Percentiles rank a stretch among this genome's conserved stretches.
Conservation (phyloP, 2,329 filamentous ascomycete species). For the Claviceps arundinis region DNA sequence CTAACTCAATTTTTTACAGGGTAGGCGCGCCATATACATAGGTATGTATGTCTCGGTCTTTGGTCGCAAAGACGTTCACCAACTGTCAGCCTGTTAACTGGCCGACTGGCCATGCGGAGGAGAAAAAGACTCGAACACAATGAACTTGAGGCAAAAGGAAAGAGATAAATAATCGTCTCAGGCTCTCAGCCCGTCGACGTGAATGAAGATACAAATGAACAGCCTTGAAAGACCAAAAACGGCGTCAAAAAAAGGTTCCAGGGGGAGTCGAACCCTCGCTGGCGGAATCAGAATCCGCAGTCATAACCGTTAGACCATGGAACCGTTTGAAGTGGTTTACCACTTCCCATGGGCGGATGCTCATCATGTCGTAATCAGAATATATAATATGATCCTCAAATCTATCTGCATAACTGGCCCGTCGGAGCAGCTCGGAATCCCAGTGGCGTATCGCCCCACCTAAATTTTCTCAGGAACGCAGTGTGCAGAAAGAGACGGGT, state of each 20-base stretch:
- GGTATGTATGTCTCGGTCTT: too few relatives aligned
- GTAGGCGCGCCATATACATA: background rate
- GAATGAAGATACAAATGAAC: background rate
- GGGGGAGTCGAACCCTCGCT: conserved; percentile 25
- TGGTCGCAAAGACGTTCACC: too few relatives aligned
- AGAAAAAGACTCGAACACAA: background rate
- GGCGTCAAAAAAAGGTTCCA: conserved; percentile 15
- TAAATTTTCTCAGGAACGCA: conserved; percentile 19
- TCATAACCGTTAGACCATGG: conserved; percentile 25
- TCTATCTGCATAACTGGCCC: too few relatives aligned
- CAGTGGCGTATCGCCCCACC: conserved; percentile 15
- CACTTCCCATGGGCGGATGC: conserved; percentile 13
- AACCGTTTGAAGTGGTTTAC: conserved; percentile 16
- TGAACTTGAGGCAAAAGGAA: too few relatives aligned
- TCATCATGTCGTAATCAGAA: rapidly evolving
- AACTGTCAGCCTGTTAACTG: too few relatives aligned
- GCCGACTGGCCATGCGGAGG: too few relatives aligned
- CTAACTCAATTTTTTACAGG: background rate
- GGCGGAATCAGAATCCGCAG: conserved; percentile 24
- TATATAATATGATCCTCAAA: too few relatives aligned
- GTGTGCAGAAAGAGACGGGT: background rate
- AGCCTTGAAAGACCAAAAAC: background rate
- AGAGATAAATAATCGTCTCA: too few relatives aligned
- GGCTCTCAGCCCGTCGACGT: too few relatives aligned
- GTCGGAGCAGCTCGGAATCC: background rate